A percentile compares a stretch with the other conserved stretches of the same genome.
phyloP scores from a whole-genome alignment of 345 rosid genomes.

The Combretum micranthum region DNA sequence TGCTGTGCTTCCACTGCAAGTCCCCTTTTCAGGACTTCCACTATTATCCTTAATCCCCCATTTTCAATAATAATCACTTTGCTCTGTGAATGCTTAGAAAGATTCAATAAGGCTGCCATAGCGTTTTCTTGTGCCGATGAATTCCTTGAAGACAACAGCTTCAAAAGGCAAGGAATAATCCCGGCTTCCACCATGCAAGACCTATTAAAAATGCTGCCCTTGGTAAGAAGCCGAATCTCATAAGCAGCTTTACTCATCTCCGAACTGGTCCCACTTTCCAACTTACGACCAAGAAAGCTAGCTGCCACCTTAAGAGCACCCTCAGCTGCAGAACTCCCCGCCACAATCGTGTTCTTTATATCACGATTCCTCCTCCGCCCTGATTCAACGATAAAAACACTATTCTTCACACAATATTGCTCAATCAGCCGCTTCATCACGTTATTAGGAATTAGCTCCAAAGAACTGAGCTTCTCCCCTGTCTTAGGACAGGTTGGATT shows the following conservation, averaged over 20 bases:
- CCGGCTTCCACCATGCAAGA: conserved; percentile 71
- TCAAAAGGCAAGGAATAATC: conserved; percentile 31
- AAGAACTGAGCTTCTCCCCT: conserved; percentile 36
- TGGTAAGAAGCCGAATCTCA: conserved; percentile 65
- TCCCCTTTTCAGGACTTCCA: conserved; percentile 43
- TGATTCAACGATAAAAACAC: conserved; percentile 19
- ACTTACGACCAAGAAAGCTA: conserved; percentile 35
- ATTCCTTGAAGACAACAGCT: conserved; percentile 33
- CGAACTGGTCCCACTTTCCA: conserved; percentile 26
- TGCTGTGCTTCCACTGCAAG: conserved; percentile 47
- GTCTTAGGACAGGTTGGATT: conserved; percentile 67
- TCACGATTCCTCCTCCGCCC: conserved; percentile 29
- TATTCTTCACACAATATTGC: conserved; percentile 37
- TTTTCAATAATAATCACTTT: conserved; percentile 42
- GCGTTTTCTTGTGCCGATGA: conserved; percentile 49
- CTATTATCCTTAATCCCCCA: conserved; percentile 40
- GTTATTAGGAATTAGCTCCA: conserved; percentile 38
- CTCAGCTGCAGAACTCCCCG: conserved; percentile 53
- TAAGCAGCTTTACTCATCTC: conserved; percentile 47
- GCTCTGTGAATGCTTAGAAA: conserved; percentile 55
- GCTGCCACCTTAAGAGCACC: conserved; percentile 44
- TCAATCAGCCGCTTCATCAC: conserved; percentile 43
- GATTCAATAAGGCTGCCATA: conserved; percentile 57
- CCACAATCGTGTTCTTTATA: conserved; percentile 19
- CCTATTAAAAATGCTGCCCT: conserved; percentile 53